Base-by-base conservation (phyloP, 2,329 filamentous ascomycete species). In the Pseudogymnoascus sp. region DNA sequence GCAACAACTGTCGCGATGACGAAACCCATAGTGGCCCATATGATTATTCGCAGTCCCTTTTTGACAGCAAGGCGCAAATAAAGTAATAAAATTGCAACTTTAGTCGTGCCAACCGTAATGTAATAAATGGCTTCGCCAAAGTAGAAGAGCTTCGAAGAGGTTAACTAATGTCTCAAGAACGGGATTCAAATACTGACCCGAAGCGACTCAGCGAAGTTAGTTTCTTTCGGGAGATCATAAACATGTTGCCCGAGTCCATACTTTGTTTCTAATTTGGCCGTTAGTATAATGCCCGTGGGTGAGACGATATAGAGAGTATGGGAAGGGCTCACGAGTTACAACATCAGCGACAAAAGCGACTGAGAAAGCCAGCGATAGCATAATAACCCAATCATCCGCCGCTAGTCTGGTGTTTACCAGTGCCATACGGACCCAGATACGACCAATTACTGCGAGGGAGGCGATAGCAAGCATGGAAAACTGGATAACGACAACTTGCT, bases 1-100 rank as follows among this genome's bases (percentile, higher is more conserved):
- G 61, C 48, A 23, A 62, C 60, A 30, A 38, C 48, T 15, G 57
- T 39, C 15, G 57, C 30, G 12, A 45, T 39, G 35, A 59, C 39
- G 34, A 59, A 59, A 3, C 23, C 45, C 45, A 52, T 52, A 3
- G 45, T 52, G 26, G 23, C n/a, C 45, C 45, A 52, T 52, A 52
- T 52, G n/a, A 52, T 8, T n/a, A 18, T 52, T 52, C 45, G 23
- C 15, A 52, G 23, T 12, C 45, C 45, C 23, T 28, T 28, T 52
- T 52, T 52, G 26, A 52, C 45, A 28, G 45, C 45, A 52, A 52
- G 45, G n/a, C 45, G 45, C n/a, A 52, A 30, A 18, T 52, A 52
- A 30, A 52, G 45, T 28, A 52, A 28, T 12, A 52, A 28, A 28
- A 52, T 52, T 18, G 45, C 45, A 12, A 52, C 45, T 52, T 52